A percentile compares a stretch with the other conserved stretches of the same genome.
Conservation (phyloP, 176 grass and related monocot genomes). For the Musa schizocarpa region DNA sequence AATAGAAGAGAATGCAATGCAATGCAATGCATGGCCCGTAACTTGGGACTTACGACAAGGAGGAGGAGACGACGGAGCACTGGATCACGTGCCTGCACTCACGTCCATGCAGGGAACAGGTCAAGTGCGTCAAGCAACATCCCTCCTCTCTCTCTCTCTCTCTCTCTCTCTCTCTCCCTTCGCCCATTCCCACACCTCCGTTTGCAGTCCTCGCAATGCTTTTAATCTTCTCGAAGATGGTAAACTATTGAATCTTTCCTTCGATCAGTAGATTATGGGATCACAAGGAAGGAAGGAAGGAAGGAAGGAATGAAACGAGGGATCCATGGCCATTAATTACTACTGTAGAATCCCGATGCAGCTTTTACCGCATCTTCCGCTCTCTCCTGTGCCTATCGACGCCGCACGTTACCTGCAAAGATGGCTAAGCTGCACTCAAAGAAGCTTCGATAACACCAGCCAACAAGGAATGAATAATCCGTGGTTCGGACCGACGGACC, state of each 20-base stretch:
- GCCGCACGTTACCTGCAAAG: no score
- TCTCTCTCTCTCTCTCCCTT: no score
- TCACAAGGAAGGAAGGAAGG: not conserved
- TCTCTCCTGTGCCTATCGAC: not conserved
- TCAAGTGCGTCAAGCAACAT: slow-evolving; percentile 20
- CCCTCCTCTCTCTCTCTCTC: not conserved
- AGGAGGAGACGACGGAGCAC: not conserved
- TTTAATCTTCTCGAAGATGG: not conserved
- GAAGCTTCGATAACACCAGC: no score
- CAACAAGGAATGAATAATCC: no score
- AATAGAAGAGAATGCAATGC: not conserved
- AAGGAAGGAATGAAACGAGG: not conserved
- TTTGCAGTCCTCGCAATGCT: no score
- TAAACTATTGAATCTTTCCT: not conserved
- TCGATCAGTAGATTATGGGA: not conserved
- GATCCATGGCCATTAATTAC: not conserved
- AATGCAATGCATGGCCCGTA: not conserved
- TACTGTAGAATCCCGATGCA: no score
- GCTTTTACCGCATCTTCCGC: not conserved
- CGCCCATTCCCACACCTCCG: no score
- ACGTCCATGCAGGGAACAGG: slow-evolving; percentile 20
- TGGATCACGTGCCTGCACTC: slow-evolving; percentile 33
- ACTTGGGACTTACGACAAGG: not conserved
- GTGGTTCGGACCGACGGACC: no score
- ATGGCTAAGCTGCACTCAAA: no score